A percentile compares a stretch with the other conserved stretches of the same genome.
Evolutionary conservation across 305 asterid genomes (phyloP).

Genomic region (Fraxinus angustifolia): DNA sequence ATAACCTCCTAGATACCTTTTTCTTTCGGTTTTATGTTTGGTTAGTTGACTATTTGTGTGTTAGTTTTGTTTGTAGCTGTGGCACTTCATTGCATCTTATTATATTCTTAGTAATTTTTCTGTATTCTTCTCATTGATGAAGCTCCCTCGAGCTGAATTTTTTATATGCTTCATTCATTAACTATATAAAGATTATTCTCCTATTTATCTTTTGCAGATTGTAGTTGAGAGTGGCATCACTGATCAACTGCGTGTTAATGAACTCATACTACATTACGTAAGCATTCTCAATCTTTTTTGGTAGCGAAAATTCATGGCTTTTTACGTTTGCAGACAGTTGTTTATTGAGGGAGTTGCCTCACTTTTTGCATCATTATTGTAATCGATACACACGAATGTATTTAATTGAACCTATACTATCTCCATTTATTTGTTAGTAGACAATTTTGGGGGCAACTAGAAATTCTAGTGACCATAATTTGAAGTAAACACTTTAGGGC

Average conservation of each 20-base stretch:
- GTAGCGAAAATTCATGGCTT: not conserved
- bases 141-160: not conserved
- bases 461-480: not conserved
- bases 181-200: slow-evolving; percentile 1
- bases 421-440: slow-evolving; percentile 10
- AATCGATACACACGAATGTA: not conserved
- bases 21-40: not conserved
- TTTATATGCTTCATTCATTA: slow-evolving; percentile 11
- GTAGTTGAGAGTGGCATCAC: slow-evolving; percentile 82
- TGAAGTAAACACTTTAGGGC: not conserved
- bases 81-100: not conserved
- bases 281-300: slow-evolving; percentile 32
- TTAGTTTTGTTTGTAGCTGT: not conserved
- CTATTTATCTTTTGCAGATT: slow-evolving; percentile 47
- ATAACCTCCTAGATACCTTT: not conserved
- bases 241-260: slow-evolving; percentile 80
- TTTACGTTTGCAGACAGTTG: slow-evolving; percentile 6
- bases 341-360: not conserved
- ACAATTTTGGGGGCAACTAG: not conserved
- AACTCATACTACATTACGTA: slow-evolving; percentile 81
- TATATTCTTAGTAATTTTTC: not conserved
- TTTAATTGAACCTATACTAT: slow-evolving; percentile 17
- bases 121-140: not conserved
- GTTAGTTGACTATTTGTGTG: not conserved
- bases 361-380: not conserved